Percentiles rank a stretch among this genome's conserved stretches.
These are phyloP conservation scores for Penicillium cinerascens DNA, from an alignment of 495 filamentous ascomycete genomes.

Conservation along the genomic window DNA sequence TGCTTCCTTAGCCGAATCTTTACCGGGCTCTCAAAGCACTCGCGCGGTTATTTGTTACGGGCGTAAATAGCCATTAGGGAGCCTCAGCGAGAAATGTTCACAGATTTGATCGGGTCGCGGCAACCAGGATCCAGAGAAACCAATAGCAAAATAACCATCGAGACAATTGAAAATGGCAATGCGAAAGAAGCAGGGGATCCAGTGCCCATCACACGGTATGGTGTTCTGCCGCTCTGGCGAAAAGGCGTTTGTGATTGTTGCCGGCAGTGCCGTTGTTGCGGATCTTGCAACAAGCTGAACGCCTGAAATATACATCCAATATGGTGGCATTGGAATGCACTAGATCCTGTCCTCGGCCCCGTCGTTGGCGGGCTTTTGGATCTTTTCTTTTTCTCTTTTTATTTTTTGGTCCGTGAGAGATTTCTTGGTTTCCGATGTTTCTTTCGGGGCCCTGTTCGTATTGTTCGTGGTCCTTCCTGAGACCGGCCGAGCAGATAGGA, in stretches of 20 bases:
- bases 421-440: slow-evolving; percentile 75
- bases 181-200: not conserved
- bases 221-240: slow-evolving; percentile 21
- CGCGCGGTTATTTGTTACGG: not conserved
- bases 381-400: slow-evolving; percentile 65
- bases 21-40: not conserved
- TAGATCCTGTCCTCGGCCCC: slow-evolving; percentile 56
- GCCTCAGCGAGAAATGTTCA: not conserved
- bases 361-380: slow-evolving; percentile 63
- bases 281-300: slow-evolving; percentile 43
- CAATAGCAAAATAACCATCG: not conserved
- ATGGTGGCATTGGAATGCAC: slow-evolving; percentile 21
- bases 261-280: slow-evolving; percentile 34
- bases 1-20: not conserved
- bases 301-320: slow-evolving; percentile 47
- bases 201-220: slow-evolving; percentile 15
- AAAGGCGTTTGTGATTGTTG: slow-evolving; percentile 26
- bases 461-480: slow-evolving; percentile 37
- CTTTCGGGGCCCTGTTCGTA: slow-evolving; percentile 38
- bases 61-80: not conserved
- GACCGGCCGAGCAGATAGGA: slow-evolving; percentile 44
- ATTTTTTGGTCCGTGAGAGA: too few species aligned
- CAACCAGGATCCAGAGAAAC: not conserved
- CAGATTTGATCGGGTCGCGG: too few species aligned
- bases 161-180: not conserved